phyloP scores from a whole-genome alignment of 495 filamentous ascomycete species.

The Aspergillus homomorphus region DNA sequence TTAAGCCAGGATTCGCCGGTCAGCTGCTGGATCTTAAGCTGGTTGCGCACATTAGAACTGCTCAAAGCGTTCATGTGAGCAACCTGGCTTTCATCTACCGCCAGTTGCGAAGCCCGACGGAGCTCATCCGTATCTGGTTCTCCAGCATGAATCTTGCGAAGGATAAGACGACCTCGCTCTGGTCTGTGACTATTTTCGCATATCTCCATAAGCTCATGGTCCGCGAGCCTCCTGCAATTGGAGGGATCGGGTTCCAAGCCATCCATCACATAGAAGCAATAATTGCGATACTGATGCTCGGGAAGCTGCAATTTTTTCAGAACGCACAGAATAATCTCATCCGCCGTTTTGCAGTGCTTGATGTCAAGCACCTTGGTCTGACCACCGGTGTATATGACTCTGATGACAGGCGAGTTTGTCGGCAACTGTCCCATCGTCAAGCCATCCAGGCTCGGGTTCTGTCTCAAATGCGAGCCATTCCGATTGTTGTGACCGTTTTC shows the following conservation, averaged over 20 bases:
- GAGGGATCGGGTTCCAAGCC: conserved; percentile 77
- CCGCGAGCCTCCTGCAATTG: conserved; percentile 72
- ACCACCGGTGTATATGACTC: conserved; percentile 88
- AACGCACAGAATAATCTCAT: conserved; percentile 84
- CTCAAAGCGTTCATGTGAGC: conserved; percentile 64
- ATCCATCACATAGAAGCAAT: conserved; percentile 79
- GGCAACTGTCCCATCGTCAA: conserved; percentile 79
- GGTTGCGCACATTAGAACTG: conserved; percentile 61
- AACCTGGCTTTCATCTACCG: conserved; percentile 73
- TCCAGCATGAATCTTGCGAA: conserved; percentile 82
- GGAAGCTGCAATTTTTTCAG: conserved; percentile 75
- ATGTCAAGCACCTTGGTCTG: conserved; percentile 88
- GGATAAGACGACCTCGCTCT: conserved; percentile 85
- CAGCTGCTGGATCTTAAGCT: conserved; percentile 75
- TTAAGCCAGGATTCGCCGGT: conserved; percentile 82
- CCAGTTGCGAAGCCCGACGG: conserved; percentile 76
- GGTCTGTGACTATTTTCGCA: conserved; percentile 57
- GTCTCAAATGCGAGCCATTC: conserved; percentile 42
- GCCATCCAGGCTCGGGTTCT: conserved; percentile 73
- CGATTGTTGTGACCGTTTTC: conserved; percentile 33
- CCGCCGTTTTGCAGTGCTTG: conserved; percentile 80
- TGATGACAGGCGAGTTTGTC: conserved; percentile 74
- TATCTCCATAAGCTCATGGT: conserved; percentile 82
- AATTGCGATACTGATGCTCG: conserved; percentile 73
- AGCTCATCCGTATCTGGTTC: conserved; percentile 81